Percentiles rank a stretch among this genome's conserved stretches.
These are phyloP conservation scores for Hagleromyces aurorensis DNA, from an alignment of 805 yeast genomes.

Conservation along the genomic window DNA sequence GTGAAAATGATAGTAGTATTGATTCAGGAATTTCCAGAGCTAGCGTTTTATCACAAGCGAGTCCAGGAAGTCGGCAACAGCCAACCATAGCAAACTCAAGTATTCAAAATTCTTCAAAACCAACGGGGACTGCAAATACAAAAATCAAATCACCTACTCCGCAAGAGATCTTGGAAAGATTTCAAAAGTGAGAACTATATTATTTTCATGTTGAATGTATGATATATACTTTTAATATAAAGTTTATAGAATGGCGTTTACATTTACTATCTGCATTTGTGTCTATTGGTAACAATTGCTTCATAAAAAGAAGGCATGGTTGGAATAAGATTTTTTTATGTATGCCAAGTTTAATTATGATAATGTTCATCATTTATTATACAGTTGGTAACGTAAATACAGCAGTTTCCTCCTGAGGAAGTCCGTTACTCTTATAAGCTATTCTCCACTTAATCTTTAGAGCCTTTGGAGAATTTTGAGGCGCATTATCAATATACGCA, in stretches of 20 bases:
- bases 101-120: too few species aligned
- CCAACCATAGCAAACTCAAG: conserved; percentile 39
- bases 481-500: conserved; percentile 30
- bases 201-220: conserved; percentile 8
- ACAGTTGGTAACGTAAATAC: conserved; percentile 35
- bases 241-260: too few species aligned
- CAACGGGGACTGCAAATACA: conserved; percentile 4
- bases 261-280: too few species aligned
- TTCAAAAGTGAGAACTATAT: conserved; percentile 26
- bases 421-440: conserved; percentile 44
- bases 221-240: too few species aligned
- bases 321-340: too few species aligned
- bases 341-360: too few species aligned
- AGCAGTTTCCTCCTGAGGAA: conserved; percentile 48
- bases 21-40: neutral
- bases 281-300: too few species aligned
- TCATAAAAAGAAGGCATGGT: too few species aligned
- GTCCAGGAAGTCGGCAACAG: too few species aligned
- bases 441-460: conserved; percentile 73
- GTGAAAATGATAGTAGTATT: neutral
- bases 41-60: conserved; percentile 4
- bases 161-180: conserved; percentile 28
- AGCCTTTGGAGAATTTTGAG: conserved; percentile 29
- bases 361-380: too few species aligned
- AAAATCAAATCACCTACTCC: conserved; percentile 29